Conservation (phyloP, 2,329 filamentous ascomycete species). For the Monilinia fructicola region DNA sequence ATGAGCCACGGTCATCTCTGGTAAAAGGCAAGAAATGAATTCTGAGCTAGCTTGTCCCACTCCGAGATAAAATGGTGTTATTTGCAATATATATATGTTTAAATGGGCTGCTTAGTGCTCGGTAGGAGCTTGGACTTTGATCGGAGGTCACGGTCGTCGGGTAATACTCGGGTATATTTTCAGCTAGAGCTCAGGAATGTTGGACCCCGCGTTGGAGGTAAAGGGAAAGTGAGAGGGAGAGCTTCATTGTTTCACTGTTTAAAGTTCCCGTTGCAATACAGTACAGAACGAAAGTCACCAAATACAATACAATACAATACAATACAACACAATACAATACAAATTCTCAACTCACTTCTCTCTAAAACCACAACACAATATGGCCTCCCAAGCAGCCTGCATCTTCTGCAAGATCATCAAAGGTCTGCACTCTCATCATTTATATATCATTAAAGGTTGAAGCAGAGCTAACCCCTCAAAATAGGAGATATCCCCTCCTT, state of each 20-base stretch:
- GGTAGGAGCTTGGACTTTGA: not conserved
- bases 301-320: not conserved
- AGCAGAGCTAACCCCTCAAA: slow-evolving; percentile 16
- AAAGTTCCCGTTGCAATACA: not conserved
- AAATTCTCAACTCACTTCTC: not conserved
- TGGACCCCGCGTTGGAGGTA: slow-evolving; percentile 9
- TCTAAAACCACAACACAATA: not conserved
- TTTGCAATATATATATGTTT: slow-evolving; percentile 25
- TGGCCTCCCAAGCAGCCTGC: slow-evolving; percentile 57
- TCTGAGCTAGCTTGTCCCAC: slow-evolving; percentile 43
- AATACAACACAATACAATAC: not conserved
- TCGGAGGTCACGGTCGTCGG: too few species aligned
- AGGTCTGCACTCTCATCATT: slow-evolving; percentile 50
- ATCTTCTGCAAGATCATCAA: slow-evolving; percentile 99
- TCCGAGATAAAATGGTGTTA: slow-evolving; percentile 29
- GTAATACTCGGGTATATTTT: not conserved
- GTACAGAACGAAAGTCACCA: not conserved
- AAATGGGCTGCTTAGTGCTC: too few species aligned
- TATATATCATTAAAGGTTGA: not conserved
- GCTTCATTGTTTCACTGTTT: too few species aligned
- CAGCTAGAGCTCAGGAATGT: slow-evolving; percentile 12
- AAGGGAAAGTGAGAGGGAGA: not conserved
- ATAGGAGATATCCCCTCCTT: slow-evolving; percentile 91
- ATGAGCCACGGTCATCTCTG: slow-evolving; percentile 44
- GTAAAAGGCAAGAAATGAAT: slow-evolving; percentile 45